Evolutionary conservation across 768 basidiomycete genomes (phyloP), one percentile per base, ranked within the genome.

Genomic region (Galerina sulciceps): DNA sequence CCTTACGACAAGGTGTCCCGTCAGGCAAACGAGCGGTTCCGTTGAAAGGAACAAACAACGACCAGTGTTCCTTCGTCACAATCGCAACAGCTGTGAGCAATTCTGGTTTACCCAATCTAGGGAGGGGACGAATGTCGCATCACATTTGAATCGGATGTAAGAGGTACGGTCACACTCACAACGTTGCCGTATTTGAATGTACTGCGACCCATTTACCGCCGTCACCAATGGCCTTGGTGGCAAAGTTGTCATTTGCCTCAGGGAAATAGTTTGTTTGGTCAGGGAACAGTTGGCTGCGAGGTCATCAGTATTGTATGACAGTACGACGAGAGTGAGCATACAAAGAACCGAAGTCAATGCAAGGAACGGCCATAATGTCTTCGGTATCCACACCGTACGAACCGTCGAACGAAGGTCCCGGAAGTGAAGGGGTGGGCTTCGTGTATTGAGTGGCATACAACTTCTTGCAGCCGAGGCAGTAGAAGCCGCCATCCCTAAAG

Each of bases 281-380:
- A 10, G 76, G 76, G 65, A 75, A 73, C 44, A 75, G 48, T 65
- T 76, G 76, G 70, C 67, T 68, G 23, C 17, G 9, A 22, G 26
- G 44, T 35, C 20, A 23, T 46, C 14, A 15, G 44, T 1, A 55
- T 55, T 34, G 67, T 53, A 46, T 57, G 26, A 55, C 59, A 62
- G 53, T 66, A 41, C 63, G 46, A 38, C 65, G 65, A 31, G 46
- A 38, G 14, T 10, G 18, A 17, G 31, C 66, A 15, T 62, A 69
- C 67, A 77, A 76, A 40, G 74, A 69, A 38, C 66, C 69, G 41
- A 75, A 74, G 55, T 70, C 74, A 51, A 78, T 73, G 31, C 53
- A 50, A n/a, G 73, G 73, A 46, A 63, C 63, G 56, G 64, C 69
- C 10, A 71, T 20, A 58, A 78, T 73, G 47, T 78, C 77, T 60